Conservation (phyloP, 306 rosid genomes). For the Urtica urens region DNA sequence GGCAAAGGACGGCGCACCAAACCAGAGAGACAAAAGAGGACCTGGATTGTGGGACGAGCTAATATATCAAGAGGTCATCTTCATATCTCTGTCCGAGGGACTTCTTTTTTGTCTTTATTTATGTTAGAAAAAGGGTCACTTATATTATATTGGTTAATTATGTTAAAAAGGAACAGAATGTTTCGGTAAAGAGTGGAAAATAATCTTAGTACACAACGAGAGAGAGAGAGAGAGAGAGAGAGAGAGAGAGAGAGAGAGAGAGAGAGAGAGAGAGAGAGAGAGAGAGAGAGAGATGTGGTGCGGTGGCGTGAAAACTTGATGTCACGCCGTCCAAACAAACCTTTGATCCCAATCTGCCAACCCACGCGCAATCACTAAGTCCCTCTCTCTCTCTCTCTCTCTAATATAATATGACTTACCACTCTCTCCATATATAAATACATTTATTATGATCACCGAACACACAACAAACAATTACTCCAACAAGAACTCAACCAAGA, state of each 20-base stretch:
- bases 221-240: conserved; percentile 28
- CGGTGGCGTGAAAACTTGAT: conserved; percentile 82
- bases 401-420: not conserved
- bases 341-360: conserved; percentile 43
- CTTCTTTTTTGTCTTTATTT: not conserved
- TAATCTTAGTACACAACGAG: conserved; percentile 33
- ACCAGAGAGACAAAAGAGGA: conserved; percentile 32
- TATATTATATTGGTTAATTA: not conserved
- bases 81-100: not conserved
- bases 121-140: not conserved
- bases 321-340: conserved; percentile 97
- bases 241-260: conserved; percentile 38
- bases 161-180: not conserved
- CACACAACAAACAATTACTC: not conserved
- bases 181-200: conserved; percentile 2
- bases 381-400: conserved; percentile 8
- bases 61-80: not conserved
- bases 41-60: conserved; percentile 20
- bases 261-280: conserved; percentile 45
- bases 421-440: not conserved
- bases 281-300: conserved; percentile 15
- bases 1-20: conserved; percentile 61
- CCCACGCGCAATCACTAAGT: conserved; percentile 92
- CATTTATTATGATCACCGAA: not conserved
- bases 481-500: not conserved